A percentile compares a stretch with the other conserved stretches of the same genome.
phyloP scores from a whole-genome alignment of 371 early-diverging fungal species.

The Gilbertella persicaria region DNA sequence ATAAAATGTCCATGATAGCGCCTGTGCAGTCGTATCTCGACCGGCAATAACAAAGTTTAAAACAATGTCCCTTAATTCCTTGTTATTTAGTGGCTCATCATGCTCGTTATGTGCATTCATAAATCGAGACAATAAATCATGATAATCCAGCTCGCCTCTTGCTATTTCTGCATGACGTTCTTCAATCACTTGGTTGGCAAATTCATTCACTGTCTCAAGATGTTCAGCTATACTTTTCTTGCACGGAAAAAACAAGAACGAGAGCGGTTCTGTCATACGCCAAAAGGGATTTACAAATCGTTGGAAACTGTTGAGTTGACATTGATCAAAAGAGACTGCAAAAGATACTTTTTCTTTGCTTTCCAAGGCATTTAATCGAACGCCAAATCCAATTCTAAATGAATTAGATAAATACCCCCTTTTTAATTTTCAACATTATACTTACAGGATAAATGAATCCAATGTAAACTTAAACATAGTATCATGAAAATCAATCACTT shows the following conservation, averaged over 20 bases:
- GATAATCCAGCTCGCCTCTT: conserved; percentile 43
- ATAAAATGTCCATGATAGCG: conserved; percentile 73
- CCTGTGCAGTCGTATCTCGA: conserved; percentile 74
- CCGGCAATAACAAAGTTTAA: conserved; percentile 72
- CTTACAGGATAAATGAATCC: conserved; percentile 57
- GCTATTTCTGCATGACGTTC: conserved; percentile 43
- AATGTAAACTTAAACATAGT: conserved; percentile 60
- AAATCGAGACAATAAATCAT: conserved; percentile 64
- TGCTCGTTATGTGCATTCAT: conserved; percentile 59
- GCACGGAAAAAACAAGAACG: conserved; percentile 32
- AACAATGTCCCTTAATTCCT: conserved; percentile 64
- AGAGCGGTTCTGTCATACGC: conserved; percentile 42
- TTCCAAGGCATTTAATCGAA: conserved; percentile 40
- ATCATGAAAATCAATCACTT: conserved; percentile 58
- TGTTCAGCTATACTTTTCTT: conserved; percentile 42
- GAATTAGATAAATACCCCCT: too few relatives aligned
- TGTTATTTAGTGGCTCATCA: conserved; percentile 50
- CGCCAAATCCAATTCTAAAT: conserved; percentile 46
- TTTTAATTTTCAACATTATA: conserved; percentile 13
- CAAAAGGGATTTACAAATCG: conserved; percentile 58
- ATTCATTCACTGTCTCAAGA: conserved; percentile 46
- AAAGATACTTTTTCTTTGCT: conserved; percentile 42
- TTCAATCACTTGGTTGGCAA: conserved; percentile 49
- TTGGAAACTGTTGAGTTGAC: conserved; percentile 40
- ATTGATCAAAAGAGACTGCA: conserved; percentile 54